Evolutionary conservation across 2,329 filamentous ascomycete genomes (phyloP).

Genomic region (Colletotrichum sp.): DNA sequence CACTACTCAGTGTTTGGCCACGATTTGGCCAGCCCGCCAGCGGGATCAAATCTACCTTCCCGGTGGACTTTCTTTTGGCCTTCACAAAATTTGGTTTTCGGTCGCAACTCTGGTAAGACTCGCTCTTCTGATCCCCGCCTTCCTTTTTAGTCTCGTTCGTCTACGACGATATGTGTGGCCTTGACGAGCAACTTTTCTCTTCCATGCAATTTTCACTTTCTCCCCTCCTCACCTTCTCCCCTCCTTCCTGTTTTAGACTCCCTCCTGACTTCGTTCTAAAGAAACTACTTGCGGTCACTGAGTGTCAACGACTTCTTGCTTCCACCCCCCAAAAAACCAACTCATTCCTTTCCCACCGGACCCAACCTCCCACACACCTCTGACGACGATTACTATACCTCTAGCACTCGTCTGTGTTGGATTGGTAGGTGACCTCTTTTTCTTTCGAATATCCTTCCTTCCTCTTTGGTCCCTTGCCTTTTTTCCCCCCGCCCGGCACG

Average conservation of each 20-base stretch:
- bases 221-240: neutral
- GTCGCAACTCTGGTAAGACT: neutral
- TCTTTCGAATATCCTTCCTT: neutral
- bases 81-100: neutral
- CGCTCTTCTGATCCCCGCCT: neutral
- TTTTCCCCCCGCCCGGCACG: neutral
- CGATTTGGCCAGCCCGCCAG: neutral
- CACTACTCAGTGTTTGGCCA: neutral
- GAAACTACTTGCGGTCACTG: neutral
- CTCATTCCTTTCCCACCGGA: neutral
- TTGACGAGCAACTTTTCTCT: neutral
- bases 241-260: neutral
- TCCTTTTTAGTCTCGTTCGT: neutral
- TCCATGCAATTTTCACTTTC: neutral
- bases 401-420: neutral
- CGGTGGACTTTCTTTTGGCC: neutral
- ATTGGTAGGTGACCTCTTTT: neutral
- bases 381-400: neutral
- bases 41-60: neutral
- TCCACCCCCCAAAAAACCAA: neutral
- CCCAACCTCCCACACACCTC: neutral
- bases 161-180: neutral
- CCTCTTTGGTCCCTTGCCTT: neutral
- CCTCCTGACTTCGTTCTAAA: neutral
- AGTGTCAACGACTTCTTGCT: neutral